Base-by-base conservation (phyloP, 2,329 filamentous ascomycete genomes). In the Phialocephala sp. region DNA sequence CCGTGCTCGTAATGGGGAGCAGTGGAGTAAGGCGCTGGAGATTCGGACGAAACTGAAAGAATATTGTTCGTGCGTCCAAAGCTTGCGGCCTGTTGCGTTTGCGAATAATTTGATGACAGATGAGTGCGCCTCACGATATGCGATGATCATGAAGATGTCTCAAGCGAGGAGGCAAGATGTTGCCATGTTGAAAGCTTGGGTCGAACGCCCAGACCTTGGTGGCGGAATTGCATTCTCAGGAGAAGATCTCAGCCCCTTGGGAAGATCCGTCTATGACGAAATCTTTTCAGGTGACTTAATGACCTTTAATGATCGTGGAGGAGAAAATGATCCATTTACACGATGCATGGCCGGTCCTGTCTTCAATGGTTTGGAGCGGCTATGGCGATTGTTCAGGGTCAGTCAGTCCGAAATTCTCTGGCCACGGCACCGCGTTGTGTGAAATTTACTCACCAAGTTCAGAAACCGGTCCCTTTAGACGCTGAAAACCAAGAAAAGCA, bases 1-100 rank as follows among this genome's bases (percentile, higher is more conserved):
- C 2, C 52, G 64, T 14, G 22, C 15, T 3, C 55, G 11, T 37
- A 45, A 56, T 1, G 59, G 62, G 22, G 59, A 66, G 24, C 64
- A 67, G 36, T 64, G 45, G 64, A n/a, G 47, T 1, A 65, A 65
- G 20, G 65, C 56, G 8, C 18, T 69, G 45, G 36, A 69, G 32
- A 69, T 69, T 12, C 43, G 67, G 12, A 20, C 27, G 18, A 69
- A 69, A 39, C 24, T 69, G 1, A 32, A 58, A 45, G 67, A 69
- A 57, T 69, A 66, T 36, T 69, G 67, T 68, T n/a, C 37, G 54
- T 20, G 18, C 18, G 15, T 43, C 39, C 18, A 14, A 12, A n/a
- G 11, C 27, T 47, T 47, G 43, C 24, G 20, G 32, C 12, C 43
- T 35, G 24, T 39, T 20, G 6, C 27, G 27, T 6, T 32, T 32